Percentiles rank a stretch among this genome's conserved stretches.
Conservation (phyloP, 1,284 basidiomycete species). For the Rhodotorula sp. region DNA sequence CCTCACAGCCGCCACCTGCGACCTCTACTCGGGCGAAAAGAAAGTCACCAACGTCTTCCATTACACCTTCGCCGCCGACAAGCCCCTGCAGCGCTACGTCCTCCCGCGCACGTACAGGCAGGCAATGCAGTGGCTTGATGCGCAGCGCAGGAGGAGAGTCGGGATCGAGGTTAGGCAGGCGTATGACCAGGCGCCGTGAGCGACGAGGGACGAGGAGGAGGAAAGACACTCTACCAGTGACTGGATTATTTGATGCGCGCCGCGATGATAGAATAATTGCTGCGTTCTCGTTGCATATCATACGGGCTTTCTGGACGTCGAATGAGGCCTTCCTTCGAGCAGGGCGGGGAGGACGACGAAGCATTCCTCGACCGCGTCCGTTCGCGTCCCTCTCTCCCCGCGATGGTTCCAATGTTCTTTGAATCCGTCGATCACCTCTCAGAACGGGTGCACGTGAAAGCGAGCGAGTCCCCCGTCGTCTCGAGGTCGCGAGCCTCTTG, state of each 20-base stretch:
- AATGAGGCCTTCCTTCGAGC: no score
- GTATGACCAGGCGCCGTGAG: conserved; percentile 13
- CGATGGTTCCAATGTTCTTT: no score
- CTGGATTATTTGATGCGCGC: neutral
- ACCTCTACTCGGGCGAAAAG: conserved; percentile 37
- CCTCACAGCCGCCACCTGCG: conserved; percentile 16
- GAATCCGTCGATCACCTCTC: no score
- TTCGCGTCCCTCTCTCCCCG: no score
- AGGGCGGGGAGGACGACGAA: no score
- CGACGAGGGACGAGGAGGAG: neutral
- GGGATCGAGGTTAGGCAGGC: conserved; percentile 30
- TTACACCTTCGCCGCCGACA: conserved; percentile 39
- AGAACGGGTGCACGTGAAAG: no score
- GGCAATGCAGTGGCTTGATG: conserved; percentile 38
- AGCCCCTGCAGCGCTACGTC: conserved; percentile 39
- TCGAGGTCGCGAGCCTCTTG: no score
- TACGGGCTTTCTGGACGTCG: neutral
- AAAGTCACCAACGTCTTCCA: conserved; percentile 42
- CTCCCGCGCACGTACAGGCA: conserved; percentile 35
- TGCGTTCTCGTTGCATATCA: neutral
- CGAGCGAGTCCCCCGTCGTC: no score
- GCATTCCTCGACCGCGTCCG: no score
- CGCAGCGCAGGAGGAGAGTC: conserved; percentile 24
- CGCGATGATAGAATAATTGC: neutral
- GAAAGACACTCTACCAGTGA: neutral